A percentile compares a stretch with the other conserved stretches of the same genome.
Evolutionary conservation across 768 basidiomycete species (phyloP).

Genomic region (Boletus insuetus): DNA sequence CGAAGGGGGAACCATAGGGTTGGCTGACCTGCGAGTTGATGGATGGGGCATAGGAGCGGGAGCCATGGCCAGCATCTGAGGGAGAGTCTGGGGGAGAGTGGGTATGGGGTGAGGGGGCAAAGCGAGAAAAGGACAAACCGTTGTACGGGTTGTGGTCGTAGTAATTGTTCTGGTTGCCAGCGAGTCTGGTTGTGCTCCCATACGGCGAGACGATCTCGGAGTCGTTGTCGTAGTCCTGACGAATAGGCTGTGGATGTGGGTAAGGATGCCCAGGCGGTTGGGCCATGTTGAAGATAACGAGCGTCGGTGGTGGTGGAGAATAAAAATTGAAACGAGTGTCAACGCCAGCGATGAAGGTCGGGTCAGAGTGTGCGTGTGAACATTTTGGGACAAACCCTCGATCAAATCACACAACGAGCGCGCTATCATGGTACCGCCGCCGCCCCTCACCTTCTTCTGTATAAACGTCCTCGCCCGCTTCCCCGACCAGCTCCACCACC

Average conservation of each 20-base stretch:
- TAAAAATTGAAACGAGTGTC: not conserved
- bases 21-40: constrained; percentile 60
- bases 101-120: not conserved
- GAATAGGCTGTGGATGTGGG: constrained; percentile 29
- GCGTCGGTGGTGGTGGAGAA: constrained; percentile 12
- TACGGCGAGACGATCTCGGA: constrained; percentile 55
- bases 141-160: constrained; percentile 28
- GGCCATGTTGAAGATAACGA: constrained; percentile 34
- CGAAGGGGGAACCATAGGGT: constrained; percentile 57
- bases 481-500: constrained; percentile 35
- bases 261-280: constrained; percentile 40
- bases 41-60: constrained; percentile 53
- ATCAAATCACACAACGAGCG: not conserved
- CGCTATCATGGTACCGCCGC: constrained; percentile 28
- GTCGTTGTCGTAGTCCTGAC: constrained; percentile 44
- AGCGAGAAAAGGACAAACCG: constrained; percentile 9
- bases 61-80: constrained; percentile 32
- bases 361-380: constrained; percentile 19
- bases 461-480: constrained; percentile 40
- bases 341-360: constrained; percentile 24
- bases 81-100: constrained; percentile 14
- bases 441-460: constrained; percentile 55
- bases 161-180: constrained; percentile 37
- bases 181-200: constrained; percentile 56
- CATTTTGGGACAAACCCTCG: not conserved